phyloP scores from a whole-genome alignment of 2,329 filamentous ascomycete species.

The Simplicillium sp. region DNA sequence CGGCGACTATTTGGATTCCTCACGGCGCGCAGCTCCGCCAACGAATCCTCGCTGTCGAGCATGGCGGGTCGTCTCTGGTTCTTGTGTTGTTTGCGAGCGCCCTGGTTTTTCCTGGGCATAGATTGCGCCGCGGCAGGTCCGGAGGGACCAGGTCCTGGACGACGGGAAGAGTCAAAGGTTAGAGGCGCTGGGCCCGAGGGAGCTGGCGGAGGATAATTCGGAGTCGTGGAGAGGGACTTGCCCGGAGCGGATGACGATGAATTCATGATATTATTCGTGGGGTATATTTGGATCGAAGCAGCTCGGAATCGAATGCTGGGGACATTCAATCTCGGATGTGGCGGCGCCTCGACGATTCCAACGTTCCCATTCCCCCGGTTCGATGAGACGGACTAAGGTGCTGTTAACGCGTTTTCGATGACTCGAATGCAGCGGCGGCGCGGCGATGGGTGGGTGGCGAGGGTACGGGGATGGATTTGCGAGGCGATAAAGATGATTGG shows the following conservation, averaged over 20 bases:
- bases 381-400: conserved; percentile 1
- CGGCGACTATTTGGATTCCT: conserved; percentile 59
- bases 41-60: conserved; percentile 71
- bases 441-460: neutral
- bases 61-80: conserved; percentile 59
- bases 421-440: neutral
- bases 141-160: conserved; percentile 29
- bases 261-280: conserved; percentile 18
- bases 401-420: neutral
- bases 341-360: no score
- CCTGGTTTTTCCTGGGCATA: conserved; percentile 66
- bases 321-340: neutral
- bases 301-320: neutral
- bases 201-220: conserved; percentile 28
- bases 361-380: neutral
- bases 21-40: conserved; percentile 64
- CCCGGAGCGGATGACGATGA: conserved; percentile 25
- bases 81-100: conserved; percentile 72
- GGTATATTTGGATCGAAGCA: neutral
- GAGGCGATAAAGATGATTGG: neutral
- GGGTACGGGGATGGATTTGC: neutral
- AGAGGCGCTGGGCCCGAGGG: conserved; percentile 32
- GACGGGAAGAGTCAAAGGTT: conserved; percentile 41
- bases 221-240: conserved; percentile 40
- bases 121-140: conserved; percentile 18